Evolutionary conservation across 2,329 filamentous ascomycete species (phyloP).

Genomic region (Triangularia verruculosa): DNA sequence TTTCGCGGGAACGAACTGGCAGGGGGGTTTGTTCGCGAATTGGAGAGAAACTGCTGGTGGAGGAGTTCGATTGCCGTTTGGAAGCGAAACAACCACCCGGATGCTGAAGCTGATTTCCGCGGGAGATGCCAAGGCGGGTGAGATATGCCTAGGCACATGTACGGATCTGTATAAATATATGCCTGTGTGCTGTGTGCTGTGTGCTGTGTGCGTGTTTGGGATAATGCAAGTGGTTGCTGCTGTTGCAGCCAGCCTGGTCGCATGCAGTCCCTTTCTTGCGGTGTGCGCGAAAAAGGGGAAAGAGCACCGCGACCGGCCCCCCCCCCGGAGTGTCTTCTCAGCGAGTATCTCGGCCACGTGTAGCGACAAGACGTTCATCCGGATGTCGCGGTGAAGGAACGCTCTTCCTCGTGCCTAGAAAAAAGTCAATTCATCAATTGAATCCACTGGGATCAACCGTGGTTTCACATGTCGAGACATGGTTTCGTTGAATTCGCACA

Average conservation of each 20-base stretch:
- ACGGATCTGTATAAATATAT: background rate
- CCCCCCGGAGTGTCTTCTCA: background rate
- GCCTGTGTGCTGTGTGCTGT: background rate
- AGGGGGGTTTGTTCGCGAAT: background rate
- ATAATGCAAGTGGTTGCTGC: background rate
- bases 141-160: background rate
- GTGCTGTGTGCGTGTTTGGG: background rate
- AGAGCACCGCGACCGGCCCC: background rate
- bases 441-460: background rate
- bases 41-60: background rate
- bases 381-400: background rate
- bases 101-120: constrained; percentile 18
- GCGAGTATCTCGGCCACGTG: constrained; percentile 21
- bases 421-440: background rate
- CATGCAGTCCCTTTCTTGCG: constrained; percentile 3
- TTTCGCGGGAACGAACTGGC: background rate
- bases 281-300: constrained; percentile 4
- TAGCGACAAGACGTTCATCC: background rate
- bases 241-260: background rate
- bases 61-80: background rate
- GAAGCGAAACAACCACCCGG: constrained; percentile 9
- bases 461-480: background rate
- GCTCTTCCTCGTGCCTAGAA: background rate
- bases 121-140: constrained; percentile 14
- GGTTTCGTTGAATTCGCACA: background rate